Evolutionary conservation across 2,329 filamentous ascomycete species (phyloP), one percentile per base, ranked within the genome.

Genomic region (Neofusicoccum kwambonambiense): DNA sequence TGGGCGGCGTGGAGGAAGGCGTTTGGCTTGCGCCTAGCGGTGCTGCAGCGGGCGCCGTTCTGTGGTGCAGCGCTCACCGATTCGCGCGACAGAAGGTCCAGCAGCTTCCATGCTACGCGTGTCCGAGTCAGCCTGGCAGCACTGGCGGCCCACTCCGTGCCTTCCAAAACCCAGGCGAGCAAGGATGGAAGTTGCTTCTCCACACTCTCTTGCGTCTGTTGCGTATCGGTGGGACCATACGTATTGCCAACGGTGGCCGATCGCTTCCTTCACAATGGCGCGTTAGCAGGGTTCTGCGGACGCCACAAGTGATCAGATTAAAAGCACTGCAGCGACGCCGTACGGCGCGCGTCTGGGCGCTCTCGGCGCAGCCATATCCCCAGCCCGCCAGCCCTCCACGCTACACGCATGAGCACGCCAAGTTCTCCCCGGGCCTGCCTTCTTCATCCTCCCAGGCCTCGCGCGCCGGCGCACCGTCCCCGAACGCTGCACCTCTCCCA

Each of bases 231-330:
- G 62, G 62, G 62, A 56, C 62, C 62, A 51, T 6, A 60, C 62
- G 42, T 6, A 31, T 13, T 50, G 58, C 61, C 49, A 64, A 64
- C 63, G 63, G 54, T 51, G 63, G 63, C 54, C 63, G 63, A 64
- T 64, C 63, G 44, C 54, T 64, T 58, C 63, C 63, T 44, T 44
- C 45, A 31, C 19, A 19, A 64, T 54, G 22, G 41, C 45, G 44
- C 45, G 63, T 42, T 60, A 42, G 45, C 61, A 63, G 61, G 61
- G 61, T 54, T 63, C 39, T 27, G 47, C 50, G 37, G 61, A 35
- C 61, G 61, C 61, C 61, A 63, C 61, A 63, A 34, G 61, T 64
- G 63, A 52, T 60, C 52, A 58, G 63, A 64, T 58, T 50, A 64
- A 64, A 64, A 64, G 63, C 44, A 64, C 51, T 58, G 54, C 63